These are phyloP conservation scores for Arthrocladium fulminans DNA, from an alignment of 2,329 filamentous ascomycete species.

Conservation along the genomic window DNA sequence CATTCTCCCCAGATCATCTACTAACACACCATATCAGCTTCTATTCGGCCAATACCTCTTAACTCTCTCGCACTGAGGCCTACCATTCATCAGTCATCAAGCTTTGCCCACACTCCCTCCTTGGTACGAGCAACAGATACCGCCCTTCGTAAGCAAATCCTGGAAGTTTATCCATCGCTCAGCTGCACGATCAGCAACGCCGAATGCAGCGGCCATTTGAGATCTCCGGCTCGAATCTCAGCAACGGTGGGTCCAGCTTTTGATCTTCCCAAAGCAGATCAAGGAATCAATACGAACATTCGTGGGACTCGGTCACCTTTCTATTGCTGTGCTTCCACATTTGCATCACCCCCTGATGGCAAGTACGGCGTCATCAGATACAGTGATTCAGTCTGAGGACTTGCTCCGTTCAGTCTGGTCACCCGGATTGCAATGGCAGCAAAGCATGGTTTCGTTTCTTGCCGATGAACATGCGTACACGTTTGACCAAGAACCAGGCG, in stretches of 20 bases:
- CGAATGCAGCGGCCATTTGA: conserved; percentile 49
- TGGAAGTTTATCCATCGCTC: conserved; percentile 43
- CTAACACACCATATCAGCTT: too few relatives aligned
- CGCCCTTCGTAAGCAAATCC: conserved; percentile 40
- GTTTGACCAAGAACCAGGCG: conserved; percentile 33
- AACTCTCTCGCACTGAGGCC: too few relatives aligned
- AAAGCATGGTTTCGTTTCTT: conserved; percentile 53
- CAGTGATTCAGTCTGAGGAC: conserved; percentile 47
- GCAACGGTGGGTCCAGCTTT: conserved; percentile 25
- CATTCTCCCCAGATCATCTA: too few relatives aligned
- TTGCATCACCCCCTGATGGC: conserved; percentile 34
- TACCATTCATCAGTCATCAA: too few relatives aligned
- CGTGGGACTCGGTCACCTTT: conserved; percentile 50
- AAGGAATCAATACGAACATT: conserved; percentile 52
- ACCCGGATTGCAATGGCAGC: conserved; percentile 52
- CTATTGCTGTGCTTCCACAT: conserved; percentile 42
- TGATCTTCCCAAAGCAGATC: conserved; percentile 41
- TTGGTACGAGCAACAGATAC: conserved; percentile 42
- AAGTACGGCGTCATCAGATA: conserved; percentile 42
- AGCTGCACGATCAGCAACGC: conserved; percentile 55
- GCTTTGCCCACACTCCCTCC: too few relatives aligned
- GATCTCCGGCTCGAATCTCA: conserved; percentile 26
- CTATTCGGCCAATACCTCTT: too few relatives aligned
- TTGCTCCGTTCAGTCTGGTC: conserved; percentile 43
- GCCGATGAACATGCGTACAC: conserved; percentile 46